phyloP scores from a whole-genome alignment of 2,329 filamentous ascomycete species.

The Epichloe sibirici region DNA sequence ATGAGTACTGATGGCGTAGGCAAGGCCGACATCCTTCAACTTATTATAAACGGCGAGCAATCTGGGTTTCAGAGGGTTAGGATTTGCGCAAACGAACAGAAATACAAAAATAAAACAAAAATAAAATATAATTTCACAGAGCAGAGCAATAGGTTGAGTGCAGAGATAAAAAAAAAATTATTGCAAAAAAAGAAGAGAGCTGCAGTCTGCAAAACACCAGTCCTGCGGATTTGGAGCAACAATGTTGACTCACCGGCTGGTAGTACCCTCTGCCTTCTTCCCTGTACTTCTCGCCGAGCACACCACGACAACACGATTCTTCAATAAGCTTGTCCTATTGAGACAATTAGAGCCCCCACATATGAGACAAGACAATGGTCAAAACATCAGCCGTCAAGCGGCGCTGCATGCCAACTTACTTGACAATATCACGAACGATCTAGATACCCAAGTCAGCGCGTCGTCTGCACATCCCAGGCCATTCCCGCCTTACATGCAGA shows the following conservation, averaged over 20 bases:
- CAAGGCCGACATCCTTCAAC: slow-evolving; percentile 39
- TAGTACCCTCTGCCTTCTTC: slow-evolving; percentile 90
- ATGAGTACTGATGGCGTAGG: slow-evolving; percentile 34
- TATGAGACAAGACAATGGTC: neutral
- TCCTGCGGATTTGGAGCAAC: neutral
- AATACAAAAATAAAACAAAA: too few species aligned
- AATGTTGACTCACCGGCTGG: slow-evolving; percentile 63
- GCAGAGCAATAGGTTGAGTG: neutral
- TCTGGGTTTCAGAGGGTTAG: slow-evolving; percentile 18
- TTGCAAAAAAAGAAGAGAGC: neutral
- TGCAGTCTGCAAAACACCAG: neutral
- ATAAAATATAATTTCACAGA: too few species aligned
- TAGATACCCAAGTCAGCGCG: slow-evolving; percentile 9
- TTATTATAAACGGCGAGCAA: slow-evolving; percentile 48
- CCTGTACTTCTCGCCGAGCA: slow-evolving; percentile 92
- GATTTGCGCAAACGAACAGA: neutral
- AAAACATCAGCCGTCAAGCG: neutral
- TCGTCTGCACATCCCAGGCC: neutral
- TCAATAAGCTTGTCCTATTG: slow-evolving; percentile 36
- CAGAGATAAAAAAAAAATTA: neutral
- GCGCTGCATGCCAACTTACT: slow-evolving; percentile 17
- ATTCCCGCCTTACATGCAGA: neutral
- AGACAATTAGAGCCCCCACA: neutral
- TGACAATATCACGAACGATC: slow-evolving; percentile 32
- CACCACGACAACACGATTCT: slow-evolving; percentile 76